A percentile compares a stretch with the other conserved stretches of the same genome.
Evolutionary conservation across 371 early-diverging fungal genomes (phyloP).

Genomic region (Apophysomyces trapeziformis): DNA sequence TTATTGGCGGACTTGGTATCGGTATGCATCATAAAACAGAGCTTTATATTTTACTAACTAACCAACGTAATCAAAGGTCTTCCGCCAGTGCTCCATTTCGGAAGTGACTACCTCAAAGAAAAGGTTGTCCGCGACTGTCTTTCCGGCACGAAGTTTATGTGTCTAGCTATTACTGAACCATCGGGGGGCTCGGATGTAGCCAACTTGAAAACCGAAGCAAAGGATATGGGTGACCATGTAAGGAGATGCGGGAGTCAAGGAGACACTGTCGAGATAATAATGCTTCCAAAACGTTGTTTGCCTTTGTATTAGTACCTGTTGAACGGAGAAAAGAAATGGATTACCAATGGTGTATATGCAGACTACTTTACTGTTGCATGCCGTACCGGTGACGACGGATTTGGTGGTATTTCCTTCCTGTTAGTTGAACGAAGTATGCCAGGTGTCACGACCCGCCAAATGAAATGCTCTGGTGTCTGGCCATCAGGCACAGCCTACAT

Average conservation of each 20-base stretch:
- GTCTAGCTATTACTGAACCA: conserved; percentile 72
- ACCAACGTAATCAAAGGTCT: conserved; percentile 38
- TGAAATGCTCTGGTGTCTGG: conserved; percentile 84
- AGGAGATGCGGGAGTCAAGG: background rate
- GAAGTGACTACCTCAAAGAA: conserved; percentile 60
- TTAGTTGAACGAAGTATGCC: conserved; percentile 77
- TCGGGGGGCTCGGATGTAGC: conserved; percentile 84
- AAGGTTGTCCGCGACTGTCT: conserved; percentile 64
- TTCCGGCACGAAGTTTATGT: conserved; percentile 68
- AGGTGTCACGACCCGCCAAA: conserved; percentile 79
- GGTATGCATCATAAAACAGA: conserved; percentile 31
- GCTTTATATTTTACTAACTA: background rate
- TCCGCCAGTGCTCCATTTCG: conserved; percentile 71
- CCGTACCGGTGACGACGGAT: conserved; percentile 78
- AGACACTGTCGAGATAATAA: too few relatives aligned
- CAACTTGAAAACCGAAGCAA: conserved; percentile 76
- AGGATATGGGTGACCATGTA: conserved; percentile 47
- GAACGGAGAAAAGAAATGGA: conserved; percentile 86
- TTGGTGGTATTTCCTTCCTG: conserved; percentile 76
- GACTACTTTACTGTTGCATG: conserved; percentile 69
- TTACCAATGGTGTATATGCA: conserved; percentile 84
- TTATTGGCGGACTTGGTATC: conserved; percentile 65
- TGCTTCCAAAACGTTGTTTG: too few relatives aligned
- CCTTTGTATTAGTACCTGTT: conserved; percentile 24
- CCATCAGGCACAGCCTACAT: conserved; percentile 76